phyloP scores from a whole-genome alignment of 164 flowering plant species.

The Vitis labrusca region DNA sequence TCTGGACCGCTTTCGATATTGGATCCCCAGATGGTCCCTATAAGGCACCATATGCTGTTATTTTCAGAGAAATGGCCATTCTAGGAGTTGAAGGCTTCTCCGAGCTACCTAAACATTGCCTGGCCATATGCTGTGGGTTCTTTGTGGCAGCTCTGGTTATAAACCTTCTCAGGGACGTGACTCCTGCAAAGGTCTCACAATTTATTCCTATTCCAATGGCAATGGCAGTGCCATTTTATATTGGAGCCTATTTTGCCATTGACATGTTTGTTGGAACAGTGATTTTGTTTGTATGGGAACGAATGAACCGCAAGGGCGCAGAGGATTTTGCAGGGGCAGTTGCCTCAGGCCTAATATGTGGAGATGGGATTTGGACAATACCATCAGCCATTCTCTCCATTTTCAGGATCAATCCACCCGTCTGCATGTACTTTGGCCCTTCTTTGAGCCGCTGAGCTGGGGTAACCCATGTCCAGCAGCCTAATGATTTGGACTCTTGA shows the following conservation, averaged over 20 bases:
- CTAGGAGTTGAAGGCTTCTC: slow-evolving; percentile 96
- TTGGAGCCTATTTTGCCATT: slow-evolving; percentile 94
- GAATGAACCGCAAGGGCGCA: slow-evolving; percentile 58
- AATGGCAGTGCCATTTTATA: slow-evolving; percentile 90
- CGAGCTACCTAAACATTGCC: slow-evolving; percentile 85
- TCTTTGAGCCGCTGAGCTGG: slow-evolving; percentile 42
- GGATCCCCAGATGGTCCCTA: slow-evolving; percentile 89
- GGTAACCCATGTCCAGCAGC: background rate
- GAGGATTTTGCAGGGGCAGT: slow-evolving; percentile 91
- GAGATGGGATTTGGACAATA: slow-evolving; percentile 96
- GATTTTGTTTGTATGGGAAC: slow-evolving; percentile 86
- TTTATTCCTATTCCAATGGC: slow-evolving; percentile 98
- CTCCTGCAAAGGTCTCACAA: slow-evolving; percentile 54
- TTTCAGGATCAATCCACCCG: slow-evolving; percentile 85
- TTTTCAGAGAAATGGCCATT: slow-evolving; percentile 92
- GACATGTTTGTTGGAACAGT: slow-evolving; percentile 96
- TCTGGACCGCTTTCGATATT: slow-evolving; percentile 89
- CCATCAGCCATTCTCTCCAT: slow-evolving; percentile 93
- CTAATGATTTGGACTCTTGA: background rate
- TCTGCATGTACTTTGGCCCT: slow-evolving; percentile 94
- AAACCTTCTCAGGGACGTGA: slow-evolving; percentile 74
- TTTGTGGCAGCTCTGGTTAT: slow-evolving; percentile 69
- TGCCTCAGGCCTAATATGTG: slow-evolving; percentile 95
- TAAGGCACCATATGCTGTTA: slow-evolving; percentile 94
- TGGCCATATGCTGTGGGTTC: slow-evolving; percentile 74